Evolutionary conservation across 768 basidiomycete genomes (phyloP), one percentile per base, ranked within the genome.

Genomic region (Lactarius sanguifluus): DNA sequence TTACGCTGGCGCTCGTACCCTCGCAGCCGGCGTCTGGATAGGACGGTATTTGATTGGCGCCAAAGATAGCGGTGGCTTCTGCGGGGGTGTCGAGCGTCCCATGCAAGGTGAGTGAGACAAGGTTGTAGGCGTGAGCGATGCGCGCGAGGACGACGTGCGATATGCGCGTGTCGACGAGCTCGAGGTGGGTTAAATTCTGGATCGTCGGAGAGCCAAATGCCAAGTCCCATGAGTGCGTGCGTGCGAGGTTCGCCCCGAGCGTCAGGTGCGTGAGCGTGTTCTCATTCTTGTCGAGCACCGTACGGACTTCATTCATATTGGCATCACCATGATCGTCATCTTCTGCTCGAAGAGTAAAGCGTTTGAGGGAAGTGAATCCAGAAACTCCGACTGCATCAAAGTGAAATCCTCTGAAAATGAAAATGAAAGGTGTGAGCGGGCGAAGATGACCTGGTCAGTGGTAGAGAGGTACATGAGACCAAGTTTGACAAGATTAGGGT

Each of bases 321-420:
- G 87, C 87, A 68, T 84, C 85, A 12, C 88, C 87, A 67, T 38
- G 12, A 12, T 88, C 86, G 75, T 88, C 86, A 73, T 89, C 87
- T 70, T 88, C 86, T 2, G 87, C 86, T 16, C 87, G 82, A 16
- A 90, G 78, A 28, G 86, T 87, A 76, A 90, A 88, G 72, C 86
- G 86, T 62, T 80, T 82, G 18, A 90, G 79, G 59, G 82, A 80
- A 10, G 75, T 77, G 77, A 89, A 88, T 1, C 81, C 80, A n/a
- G 85, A 85, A 43, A 89, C 86, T 43, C 86, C 87, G 13, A 84
- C 84, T 15, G 87, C 87, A 69, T 88, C 88, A 70, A 90, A 90
- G 75, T 90, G 88, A 85, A 86, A 90, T 2, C 88, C 88, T 55
- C 84, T 85, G 67, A 28, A 43, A 62, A 25, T 1, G 28, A 38